Conservation (phyloP, 2,329 filamentous ascomycete genomes). For the Teratosphaeria zuluensis region DNA sequence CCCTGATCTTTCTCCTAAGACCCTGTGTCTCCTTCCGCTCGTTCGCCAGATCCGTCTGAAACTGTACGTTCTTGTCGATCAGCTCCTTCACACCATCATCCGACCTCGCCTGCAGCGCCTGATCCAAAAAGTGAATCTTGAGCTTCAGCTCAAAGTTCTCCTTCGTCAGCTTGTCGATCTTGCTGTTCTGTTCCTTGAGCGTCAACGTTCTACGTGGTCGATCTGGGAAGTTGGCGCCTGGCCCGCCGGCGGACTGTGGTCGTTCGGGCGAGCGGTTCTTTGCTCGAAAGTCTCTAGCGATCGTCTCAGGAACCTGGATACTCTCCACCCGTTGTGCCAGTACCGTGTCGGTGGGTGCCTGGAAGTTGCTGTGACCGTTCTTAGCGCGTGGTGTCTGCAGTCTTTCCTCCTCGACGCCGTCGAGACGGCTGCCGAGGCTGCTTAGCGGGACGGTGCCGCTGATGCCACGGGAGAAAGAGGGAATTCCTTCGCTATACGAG, state of each 20-base stretch:
- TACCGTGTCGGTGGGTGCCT: conserved; percentile 64
- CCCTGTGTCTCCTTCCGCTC: conserved; percentile 85
- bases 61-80: conserved; percentile 93
- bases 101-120: conserved; percentile 83
- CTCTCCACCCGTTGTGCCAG: conserved; percentile 82
- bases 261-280: conserved; percentile 51
- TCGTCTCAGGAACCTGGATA: conserved; percentile 80
- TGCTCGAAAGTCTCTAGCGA: conserved; percentile 76
- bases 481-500: conserved; percentile 44
- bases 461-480: conserved; percentile 18
- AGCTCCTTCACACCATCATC: conserved; percentile 96
- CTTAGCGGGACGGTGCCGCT: conserved; percentile 22
- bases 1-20: conserved; percentile 69
- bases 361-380: conserved; percentile 27
- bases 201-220: conserved; percentile 49
- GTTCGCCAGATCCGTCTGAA: conserved; percentile 81
- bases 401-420: conserved; percentile 48
- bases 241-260: conserved; percentile 24
- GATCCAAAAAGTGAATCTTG: conserved; percentile 93
- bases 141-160: conserved; percentile 97
- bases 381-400: conserved; percentile 60
- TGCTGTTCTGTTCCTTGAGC: conserved; percentile 93
- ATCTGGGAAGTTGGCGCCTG: conserved; percentile 23
- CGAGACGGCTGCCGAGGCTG: conserved; percentile 38
- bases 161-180: conserved; percentile 90